Conservation (phyloP, 352 stramenopile species). For the Achlya hypogyna region DNA sequence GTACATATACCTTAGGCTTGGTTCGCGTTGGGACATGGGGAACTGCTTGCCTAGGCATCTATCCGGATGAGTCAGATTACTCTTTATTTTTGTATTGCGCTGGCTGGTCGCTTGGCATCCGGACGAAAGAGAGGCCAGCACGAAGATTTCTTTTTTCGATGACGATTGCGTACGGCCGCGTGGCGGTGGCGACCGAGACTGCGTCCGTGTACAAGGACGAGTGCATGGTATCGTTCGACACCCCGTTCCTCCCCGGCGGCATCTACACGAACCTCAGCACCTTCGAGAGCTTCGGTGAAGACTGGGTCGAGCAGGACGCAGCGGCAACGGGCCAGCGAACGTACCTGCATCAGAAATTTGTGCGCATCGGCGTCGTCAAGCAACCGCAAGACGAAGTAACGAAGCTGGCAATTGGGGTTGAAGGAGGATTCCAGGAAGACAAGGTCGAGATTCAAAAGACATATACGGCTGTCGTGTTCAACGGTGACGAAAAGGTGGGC, state of each 20-base stretch:
- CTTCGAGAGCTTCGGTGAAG: slow-evolving; percentile 87
- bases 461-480: slow-evolving; percentile 70
- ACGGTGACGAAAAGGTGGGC: slow-evolving; percentile 30
- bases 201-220: slow-evolving; percentile 94
- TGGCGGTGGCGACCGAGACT: slow-evolving; percentile 40
- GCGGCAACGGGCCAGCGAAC: slow-evolving; percentile 28
- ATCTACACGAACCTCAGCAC: slow-evolving; percentile 90
- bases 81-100: no score
- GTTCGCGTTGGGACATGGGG: no score
- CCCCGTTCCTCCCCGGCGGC: slow-evolving; percentile 44
- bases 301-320: slow-evolving; percentile 51
- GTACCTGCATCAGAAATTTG: slow-evolving; percentile 70
- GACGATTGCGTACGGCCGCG: slow-evolving; percentile 12
- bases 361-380: slow-evolving; percentile 31
- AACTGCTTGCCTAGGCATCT: no score
- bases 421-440: slow-evolving; percentile 91
- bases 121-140: background rate
- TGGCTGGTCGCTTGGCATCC: background rate
- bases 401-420: slow-evolving; percentile 93
- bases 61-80: no score
- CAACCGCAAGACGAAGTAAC: slow-evolving; percentile 32
- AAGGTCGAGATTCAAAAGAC: slow-evolving; percentile 84
- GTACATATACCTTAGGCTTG: no score
- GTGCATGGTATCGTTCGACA: slow-evolving; percentile 97
- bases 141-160: background rate